Evolutionary conservation across 352 stramenopile species (phyloP).

Genomic region (Pythium chondricola): DNA sequence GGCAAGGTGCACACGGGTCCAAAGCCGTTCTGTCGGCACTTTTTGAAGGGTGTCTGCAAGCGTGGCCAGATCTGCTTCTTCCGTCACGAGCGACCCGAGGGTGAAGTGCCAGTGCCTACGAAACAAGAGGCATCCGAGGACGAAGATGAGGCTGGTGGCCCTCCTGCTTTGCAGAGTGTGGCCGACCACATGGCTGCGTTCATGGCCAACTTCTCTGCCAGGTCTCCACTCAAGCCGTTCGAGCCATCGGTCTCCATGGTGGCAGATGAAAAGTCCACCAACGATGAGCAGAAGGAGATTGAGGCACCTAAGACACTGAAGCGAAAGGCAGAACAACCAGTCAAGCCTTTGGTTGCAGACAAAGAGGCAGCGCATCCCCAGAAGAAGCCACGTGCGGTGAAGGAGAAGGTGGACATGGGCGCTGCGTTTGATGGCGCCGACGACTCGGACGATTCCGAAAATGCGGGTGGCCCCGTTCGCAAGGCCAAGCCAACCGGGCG

Average conservation of each 20-base stretch:
- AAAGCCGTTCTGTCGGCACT: conserved; percentile 20
- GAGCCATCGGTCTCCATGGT: not conserved
- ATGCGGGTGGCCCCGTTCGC: conserved; percentile 1
- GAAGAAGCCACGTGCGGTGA: conserved; percentile 9
- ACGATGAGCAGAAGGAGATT: conserved; percentile 9
- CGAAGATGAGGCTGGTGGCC: conserved; percentile 14
- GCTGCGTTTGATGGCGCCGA: conserved; percentile 60
- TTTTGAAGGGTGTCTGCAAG: conserved; percentile 26
- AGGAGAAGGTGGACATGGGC: conserved; percentile 70
- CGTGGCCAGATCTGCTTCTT: conserved; percentile 31
- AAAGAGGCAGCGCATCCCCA: not conserved
- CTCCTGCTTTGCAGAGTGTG: conserved; percentile 16
- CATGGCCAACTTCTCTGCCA: conserved; percentile 20
- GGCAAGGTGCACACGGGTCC: conserved; percentile 12
- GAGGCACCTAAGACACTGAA: not conserved
- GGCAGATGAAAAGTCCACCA: not conserved
- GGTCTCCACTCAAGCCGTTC: conserved; percentile 4
- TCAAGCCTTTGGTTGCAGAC: not conserved
- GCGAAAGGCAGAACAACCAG: conserved; percentile 4
- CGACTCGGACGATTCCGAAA: conserved; percentile 25
- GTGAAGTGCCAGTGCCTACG: conserved; percentile 22
- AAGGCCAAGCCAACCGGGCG: not conserved
- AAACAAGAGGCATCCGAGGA: conserved; percentile 19
- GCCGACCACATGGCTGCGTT: conserved; percentile 35
- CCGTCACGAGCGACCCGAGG: conserved; percentile 18